Conservation (phyloP, 495 filamentous ascomycete genomes). For the Polyplosphaeria fusca region DNA sequence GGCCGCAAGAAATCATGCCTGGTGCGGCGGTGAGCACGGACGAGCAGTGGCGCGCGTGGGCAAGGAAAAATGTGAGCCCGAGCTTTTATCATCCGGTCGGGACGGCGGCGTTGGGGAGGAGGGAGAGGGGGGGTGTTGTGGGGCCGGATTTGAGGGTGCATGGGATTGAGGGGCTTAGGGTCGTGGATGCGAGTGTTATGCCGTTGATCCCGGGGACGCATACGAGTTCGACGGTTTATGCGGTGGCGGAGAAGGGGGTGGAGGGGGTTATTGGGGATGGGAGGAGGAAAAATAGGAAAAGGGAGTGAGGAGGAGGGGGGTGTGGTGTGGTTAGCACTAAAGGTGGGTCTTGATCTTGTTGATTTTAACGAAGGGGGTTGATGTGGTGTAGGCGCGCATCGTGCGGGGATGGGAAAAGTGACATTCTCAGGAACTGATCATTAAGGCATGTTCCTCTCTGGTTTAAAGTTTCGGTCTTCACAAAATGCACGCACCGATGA, state of each 20-base stretch:
- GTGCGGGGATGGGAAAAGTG: too few relatives aligned
- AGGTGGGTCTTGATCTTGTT: too few relatives aligned
- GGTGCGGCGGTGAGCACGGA: conserved; percentile 8
- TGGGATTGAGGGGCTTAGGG: conserved; percentile 12
- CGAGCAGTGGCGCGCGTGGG: conserved; percentile 7
- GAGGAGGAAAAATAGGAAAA: not conserved
- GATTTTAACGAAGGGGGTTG: too few relatives aligned
- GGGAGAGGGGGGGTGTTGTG: conserved; percentile 12
- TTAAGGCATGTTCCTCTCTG: too few relatives aligned
- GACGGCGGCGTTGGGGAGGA: conserved; percentile 7
- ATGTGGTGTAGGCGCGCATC: too few relatives aligned
- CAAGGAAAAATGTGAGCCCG: conserved; percentile 2
- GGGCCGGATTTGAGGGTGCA: conserved; percentile 19
- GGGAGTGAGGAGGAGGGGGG: not conserved
- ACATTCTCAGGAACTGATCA: too few relatives aligned
- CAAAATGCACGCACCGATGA: too few relatives aligned
- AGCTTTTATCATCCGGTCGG: conserved; percentile 23
- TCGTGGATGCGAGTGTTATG: conserved; percentile 26
- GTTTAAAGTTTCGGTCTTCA: too few relatives aligned
- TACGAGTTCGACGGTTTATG: conserved; percentile 18
- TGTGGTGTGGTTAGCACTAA: not conserved
- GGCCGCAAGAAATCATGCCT: conserved; percentile 8
- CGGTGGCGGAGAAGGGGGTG: conserved; percentile 23
- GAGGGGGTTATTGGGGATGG: conserved; percentile 6
- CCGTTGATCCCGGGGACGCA: conserved; percentile 24